A percentile compares a stretch with the other conserved stretches of the same genome.
Evolutionary conservation across 2,329 filamentous ascomycete species (phyloP).

Genomic region (Diaporthe sp.): DNA sequence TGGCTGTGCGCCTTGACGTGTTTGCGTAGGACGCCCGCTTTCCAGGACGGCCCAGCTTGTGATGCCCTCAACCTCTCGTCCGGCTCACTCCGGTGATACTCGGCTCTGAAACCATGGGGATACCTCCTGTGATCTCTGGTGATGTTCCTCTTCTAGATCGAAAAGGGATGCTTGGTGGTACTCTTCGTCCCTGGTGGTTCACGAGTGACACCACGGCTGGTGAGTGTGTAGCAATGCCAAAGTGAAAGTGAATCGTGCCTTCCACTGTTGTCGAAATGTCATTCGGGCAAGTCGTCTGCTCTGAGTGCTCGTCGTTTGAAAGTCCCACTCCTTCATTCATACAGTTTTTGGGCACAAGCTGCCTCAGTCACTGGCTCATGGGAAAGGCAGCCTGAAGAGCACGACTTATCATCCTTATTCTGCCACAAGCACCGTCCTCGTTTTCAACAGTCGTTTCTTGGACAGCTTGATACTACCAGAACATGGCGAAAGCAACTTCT

Average conservation of each 20-base stretch:
- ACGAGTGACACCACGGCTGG: not conserved
- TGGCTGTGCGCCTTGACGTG: conserved; percentile 30
- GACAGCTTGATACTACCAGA: not conserved
- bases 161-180: not conserved
- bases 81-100: not conserved
- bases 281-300: not conserved
- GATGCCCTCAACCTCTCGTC: not conserved
- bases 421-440: not conserved
- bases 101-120: not conserved
- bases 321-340: no score
- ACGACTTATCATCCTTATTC: not conserved
- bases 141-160: not conserved
- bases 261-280: not conserved
- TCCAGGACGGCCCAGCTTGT: not conserved
- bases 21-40: conserved; percentile 2
- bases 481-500: not conserved
- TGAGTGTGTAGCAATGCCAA: not conserved
- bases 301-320: not conserved
- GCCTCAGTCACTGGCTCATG: not conserved
- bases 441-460: not conserved
- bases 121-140: not conserved
- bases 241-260: not conserved
- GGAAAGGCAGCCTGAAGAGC: not conserved
- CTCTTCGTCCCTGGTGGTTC: not conserved
- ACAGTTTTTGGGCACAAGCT: not conserved